These are phyloP conservation scores for Papiliotrema fonsecae DNA, from an alignment of 1,284 basidiomycete genomes.

Conservation along the genomic window DNA sequence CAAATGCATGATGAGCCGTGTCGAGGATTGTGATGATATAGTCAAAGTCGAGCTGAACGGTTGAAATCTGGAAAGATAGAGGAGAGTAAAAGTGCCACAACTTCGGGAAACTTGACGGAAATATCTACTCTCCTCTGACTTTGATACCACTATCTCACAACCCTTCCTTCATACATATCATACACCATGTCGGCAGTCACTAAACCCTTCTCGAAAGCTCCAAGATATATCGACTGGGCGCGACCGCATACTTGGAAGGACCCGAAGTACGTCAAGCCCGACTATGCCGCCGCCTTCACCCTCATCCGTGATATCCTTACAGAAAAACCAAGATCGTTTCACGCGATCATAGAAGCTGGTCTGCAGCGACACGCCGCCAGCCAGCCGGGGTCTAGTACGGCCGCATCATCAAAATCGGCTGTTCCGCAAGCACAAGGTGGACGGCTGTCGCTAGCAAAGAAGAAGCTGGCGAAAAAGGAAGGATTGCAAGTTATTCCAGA, in stretches of 20 bases:
- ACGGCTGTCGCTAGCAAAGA: no score
- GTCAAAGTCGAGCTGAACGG: background rate
- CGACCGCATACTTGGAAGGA: background rate
- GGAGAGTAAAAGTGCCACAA: slow-evolving; percentile 1
- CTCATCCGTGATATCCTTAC: slow-evolving; percentile 31
- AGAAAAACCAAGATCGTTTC: slow-evolving; percentile 27
- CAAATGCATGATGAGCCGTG: slow-evolving; percentile 49
- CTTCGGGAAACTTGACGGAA: background rate
- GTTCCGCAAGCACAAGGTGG: no score
- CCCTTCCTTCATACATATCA: background rate
- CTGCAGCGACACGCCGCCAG: slow-evolving; percentile 8
- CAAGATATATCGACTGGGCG: background rate
- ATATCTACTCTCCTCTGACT: background rate
- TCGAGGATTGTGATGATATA: background rate
- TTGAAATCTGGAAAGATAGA: background rate
- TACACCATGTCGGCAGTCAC: background rate
- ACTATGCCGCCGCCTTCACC: slow-evolving; percentile 24
- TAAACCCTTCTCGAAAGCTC: background rate
- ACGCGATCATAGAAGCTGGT: slow-evolving; percentile 32
- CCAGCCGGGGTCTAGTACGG: background rate
- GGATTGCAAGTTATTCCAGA: no score
- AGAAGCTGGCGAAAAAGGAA: no score
- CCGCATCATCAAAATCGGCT: no score
- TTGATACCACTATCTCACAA: background rate
- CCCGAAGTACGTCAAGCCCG: background rate